phyloP scores from a whole-genome alignment of 2,329 filamentous ascomycete genomes.

The Xylaria sp. region DNA sequence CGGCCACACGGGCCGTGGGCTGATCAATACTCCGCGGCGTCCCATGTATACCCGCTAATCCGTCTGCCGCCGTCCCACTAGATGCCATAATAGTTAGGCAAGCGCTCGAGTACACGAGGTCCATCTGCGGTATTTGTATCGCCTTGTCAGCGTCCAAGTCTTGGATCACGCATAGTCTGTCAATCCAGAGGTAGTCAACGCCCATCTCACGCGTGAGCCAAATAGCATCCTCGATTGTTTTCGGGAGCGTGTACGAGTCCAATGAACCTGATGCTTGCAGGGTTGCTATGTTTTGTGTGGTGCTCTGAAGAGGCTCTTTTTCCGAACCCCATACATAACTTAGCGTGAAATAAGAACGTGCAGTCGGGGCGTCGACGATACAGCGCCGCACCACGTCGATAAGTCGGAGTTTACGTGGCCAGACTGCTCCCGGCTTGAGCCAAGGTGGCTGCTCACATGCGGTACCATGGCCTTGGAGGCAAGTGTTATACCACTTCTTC shows the following conservation, averaged over 20 bases:
- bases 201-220: conserved; percentile 39
- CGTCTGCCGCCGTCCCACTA: conserved; percentile 33
- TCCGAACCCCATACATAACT: conserved; percentile 42
- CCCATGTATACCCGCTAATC: conserved; percentile 33
- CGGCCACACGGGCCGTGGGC: conserved; percentile 32
- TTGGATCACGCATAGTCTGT: conserved; percentile 46
- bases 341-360: conserved; percentile 35
- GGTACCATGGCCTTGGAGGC: conserved; percentile 23
- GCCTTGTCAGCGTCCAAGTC: conserved; percentile 40
- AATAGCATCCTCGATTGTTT: conserved; percentile 39
- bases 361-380: conserved; percentile 28
- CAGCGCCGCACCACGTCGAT: conserved; percentile 33
- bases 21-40: conserved; percentile 25
- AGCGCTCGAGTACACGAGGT: conserved; percentile 42
- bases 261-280: conserved; percentile 26
- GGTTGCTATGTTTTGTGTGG: background rate
- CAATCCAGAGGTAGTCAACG: conserved; percentile 45
- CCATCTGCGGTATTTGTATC: conserved; percentile 45
- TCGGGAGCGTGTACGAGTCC: conserved; percentile 23
- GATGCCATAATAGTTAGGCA: conserved; percentile 43
- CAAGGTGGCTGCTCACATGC: conserved; percentile 31
- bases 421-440: conserved; percentile 20
- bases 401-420: conserved; percentile 32
- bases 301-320: conserved; percentile 25
- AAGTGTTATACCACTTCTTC: conserved; percentile 30